Percentiles rank a stretch among this genome's conserved stretches.
These are phyloP conservation scores for Paramecium octaurelia DNA, from an alignment of 73 alveolate species.

Conservation along the genomic window DNA sequence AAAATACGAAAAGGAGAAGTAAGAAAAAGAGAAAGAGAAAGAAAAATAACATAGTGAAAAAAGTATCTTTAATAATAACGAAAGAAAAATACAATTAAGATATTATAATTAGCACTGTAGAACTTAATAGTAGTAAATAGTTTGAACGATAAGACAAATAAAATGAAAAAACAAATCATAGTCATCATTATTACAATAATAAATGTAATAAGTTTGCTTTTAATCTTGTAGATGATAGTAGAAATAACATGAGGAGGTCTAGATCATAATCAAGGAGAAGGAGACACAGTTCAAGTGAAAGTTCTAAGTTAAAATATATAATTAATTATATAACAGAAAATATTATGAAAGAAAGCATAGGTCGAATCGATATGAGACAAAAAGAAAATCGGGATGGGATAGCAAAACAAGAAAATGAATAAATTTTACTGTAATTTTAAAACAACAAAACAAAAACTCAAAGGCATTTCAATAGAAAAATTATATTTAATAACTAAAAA, in stretches of 20 bases:
- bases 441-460: background rate
- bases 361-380: slow-evolving; percentile 10
- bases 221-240: background rate
- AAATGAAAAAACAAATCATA: background rate
- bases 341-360: slow-evolving; percentile 37
- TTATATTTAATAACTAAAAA: background rate
- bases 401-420: slow-evolving; percentile 5
- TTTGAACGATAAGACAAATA: background rate
- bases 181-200: background rate
- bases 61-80: background rate
- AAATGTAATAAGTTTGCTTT: background rate
- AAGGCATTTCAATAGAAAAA: background rate
- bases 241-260: background rate
- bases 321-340: slow-evolving; percentile 3
- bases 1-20: background rate
- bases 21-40: background rate
- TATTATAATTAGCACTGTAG: background rate
- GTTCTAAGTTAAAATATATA: slow-evolving; percentile 27
- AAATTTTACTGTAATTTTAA: slow-evolving; percentile 9
- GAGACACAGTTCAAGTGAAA: slow-evolving; percentile 31
- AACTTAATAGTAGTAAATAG: background rate
- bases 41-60: background rate
- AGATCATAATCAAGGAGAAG: slow-evolving; percentile 11
- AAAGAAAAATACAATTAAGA: background rate
- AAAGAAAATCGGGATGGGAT: slow-evolving; percentile 45